phyloP scores from a whole-genome alignment of 371 early-diverging fungal genomes.

The Mucor plumbeus region DNA sequence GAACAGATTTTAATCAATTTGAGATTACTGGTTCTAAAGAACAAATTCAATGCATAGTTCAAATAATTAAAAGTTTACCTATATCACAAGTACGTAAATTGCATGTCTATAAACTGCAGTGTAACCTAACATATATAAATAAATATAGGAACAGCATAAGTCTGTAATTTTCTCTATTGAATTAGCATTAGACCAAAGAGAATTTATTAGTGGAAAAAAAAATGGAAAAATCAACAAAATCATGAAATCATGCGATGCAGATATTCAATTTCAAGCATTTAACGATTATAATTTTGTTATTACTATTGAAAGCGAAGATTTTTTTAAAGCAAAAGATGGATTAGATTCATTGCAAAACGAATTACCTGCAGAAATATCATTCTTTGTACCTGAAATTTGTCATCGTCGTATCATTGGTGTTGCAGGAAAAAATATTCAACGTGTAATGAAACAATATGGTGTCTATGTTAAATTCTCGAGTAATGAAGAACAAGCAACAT shows the following conservation, averaged over 20 bases:
- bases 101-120: not conserved
- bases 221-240: conserved; percentile 95
- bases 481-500: conserved; percentile 74
- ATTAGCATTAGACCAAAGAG: conserved; percentile 81
- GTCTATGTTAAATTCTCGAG: conserved; percentile 94
- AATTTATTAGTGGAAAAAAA: conserved; percentile 95
- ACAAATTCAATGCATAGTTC: conserved; percentile 52
- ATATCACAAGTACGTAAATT: conserved; percentile 23
- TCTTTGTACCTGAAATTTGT: conserved; percentile 86
- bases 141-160: conserved; percentile 26
- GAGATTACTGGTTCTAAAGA: conserved; percentile 61
- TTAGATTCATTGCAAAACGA: conserved; percentile 78
- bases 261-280: conserved; percentile 62
- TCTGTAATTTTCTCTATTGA: conserved; percentile 62
- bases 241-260: conserved; percentile 76
- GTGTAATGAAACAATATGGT: conserved; percentile 94
- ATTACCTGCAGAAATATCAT: conserved; percentile 85
- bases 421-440: conserved; percentile 93
- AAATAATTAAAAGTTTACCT: conserved; percentile 20
- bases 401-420: conserved; percentile 96
- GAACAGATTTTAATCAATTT: conserved; percentile 32
- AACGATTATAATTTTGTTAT: conserved; percentile 84
- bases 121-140: not conserved
- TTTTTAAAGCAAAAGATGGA: conserved; percentile 70
- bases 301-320: conserved; percentile 64